Evolutionary conservation across 2,329 filamentous ascomycete genomes (phyloP).

Genomic region (Fusarium sp.): DNA sequence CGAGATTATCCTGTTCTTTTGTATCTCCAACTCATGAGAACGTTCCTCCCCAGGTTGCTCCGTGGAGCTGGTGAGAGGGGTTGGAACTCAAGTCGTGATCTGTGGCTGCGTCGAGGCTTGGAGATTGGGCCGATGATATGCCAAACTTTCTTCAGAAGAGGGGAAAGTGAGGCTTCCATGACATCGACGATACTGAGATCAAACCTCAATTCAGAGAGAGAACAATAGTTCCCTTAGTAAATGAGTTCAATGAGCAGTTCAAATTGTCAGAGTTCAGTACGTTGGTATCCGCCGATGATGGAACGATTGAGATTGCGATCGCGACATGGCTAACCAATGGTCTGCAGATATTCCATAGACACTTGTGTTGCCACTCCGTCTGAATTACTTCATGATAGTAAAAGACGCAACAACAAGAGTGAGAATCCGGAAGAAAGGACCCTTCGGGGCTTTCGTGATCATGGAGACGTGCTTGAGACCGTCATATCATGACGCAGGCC

Average conservation of each 20-base stretch:
- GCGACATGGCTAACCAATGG: background rate
- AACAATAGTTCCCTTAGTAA: background rate
- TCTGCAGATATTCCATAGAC: background rate
- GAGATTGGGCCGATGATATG: constrained; percentile 5
- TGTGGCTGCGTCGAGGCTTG: constrained; percentile 10
- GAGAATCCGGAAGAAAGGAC: background rate
- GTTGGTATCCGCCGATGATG: background rate
- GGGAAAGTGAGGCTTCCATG: background rate
- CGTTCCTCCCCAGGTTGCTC: background rate
- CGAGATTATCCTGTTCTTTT: constrained; percentile 32
- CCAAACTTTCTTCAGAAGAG: constrained; percentile 13
- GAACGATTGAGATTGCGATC: background rate
- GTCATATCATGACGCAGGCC: background rate
- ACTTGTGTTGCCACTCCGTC: background rate
- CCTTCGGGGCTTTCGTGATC: background rate
- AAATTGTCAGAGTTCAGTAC: background rate
- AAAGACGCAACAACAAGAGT: background rate
- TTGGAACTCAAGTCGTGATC: constrained; percentile 3
- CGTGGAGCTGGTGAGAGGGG: background rate
- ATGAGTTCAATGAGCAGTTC: background rate
- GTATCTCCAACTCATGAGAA: background rate
- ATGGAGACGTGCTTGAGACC: background rate
- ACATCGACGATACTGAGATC: constrained; percentile 13
- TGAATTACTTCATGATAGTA: background rate
- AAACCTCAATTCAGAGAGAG: background rate